Base-by-base conservation (phyloP, 805 yeast genomes). In the Candida insectorum region DNA sequence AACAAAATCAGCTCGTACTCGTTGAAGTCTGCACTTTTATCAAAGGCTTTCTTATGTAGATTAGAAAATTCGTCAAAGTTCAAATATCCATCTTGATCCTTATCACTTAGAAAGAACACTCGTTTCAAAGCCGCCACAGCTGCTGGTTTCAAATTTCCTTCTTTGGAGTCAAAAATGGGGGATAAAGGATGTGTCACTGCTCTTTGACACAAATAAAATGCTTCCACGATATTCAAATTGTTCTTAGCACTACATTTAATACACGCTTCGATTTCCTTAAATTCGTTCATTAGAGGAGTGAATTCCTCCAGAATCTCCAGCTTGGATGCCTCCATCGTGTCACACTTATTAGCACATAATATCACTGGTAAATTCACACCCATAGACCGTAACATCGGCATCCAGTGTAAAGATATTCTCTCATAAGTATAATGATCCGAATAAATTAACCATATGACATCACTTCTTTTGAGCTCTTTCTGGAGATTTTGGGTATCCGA, bases 341-440 rank as follows among this genome's bases (percentile, higher is more conserved):
- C 94, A 13, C 80, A 70, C 49, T 86, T 88, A 57, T 88, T 93
- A 34, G 89, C 88, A 58, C 95, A 83, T 2, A 93, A 62, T 1
- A 93, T 86, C n/a, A 93, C 81, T 0, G 99, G 98, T 10, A 91
- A 58, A 51, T 93, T 93, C 37, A 91, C 87, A 3, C 98, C 99
- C 73, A 87, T 69, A 0, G 95, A 85, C 41, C 99, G 70, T 49
- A 93, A 82, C 68, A 82, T 75, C 32, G 94, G 93, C 74, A 93
- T 81, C 99, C 99, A 93, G 56, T 88, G 88, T 16, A 91, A 65
- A 2, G 96, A 79, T 4, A 93, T 77, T 29, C 97, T 70, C 54
- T 93, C 97, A 53, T 88, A 93, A 0, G 97, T 87, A 52, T 88
- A 93, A 50, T 88, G 95, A 51, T 89, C 97, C 3, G 93, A 76